Conservation (phyloP, 78 protist genomes). For the Emiliania huxleyi region DNA sequence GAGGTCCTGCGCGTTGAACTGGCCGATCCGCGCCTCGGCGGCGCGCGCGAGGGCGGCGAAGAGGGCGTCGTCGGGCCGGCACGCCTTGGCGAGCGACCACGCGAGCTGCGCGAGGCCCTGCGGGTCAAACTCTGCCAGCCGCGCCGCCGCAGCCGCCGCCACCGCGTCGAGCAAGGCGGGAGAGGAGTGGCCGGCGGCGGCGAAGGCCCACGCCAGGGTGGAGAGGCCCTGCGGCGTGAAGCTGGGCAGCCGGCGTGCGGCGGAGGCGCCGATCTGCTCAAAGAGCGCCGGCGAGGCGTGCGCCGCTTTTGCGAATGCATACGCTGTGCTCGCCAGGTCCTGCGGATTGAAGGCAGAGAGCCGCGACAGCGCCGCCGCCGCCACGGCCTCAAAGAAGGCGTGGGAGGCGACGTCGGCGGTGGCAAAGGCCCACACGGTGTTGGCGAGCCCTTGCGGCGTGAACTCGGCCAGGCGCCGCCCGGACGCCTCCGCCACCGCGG, state of each 20-base stretch:
- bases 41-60: background rate
- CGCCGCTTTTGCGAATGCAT: background rate
- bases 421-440: background rate
- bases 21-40: background rate
- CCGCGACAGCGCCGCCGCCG: background rate
- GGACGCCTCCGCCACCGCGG: background rate
- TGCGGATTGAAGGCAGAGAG: background rate
- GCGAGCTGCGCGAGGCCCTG: background rate
- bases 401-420: background rate
- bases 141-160: background rate
- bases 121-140: constrained; percentile 11
- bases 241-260: background rate
- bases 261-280: background rate
- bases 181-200: background rate
- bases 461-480: background rate
- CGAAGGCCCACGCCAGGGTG: background rate
- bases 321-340: background rate
- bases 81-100: constrained; percentile 7
- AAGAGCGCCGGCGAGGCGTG: background rate
- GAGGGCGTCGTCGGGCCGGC: background rate
- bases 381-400: background rate
- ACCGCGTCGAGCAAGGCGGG: background rate
- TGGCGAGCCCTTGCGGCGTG: background rate
- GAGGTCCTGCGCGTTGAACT: background rate
- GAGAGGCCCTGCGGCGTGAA: constrained; percentile 31